A percentile compares a stretch with the other conserved stretches of the same genome.
Evolutionary conservation across 176 grass and related monocot species (phyloP).

Genomic region (Dendrocalamus sinicus): DNA sequence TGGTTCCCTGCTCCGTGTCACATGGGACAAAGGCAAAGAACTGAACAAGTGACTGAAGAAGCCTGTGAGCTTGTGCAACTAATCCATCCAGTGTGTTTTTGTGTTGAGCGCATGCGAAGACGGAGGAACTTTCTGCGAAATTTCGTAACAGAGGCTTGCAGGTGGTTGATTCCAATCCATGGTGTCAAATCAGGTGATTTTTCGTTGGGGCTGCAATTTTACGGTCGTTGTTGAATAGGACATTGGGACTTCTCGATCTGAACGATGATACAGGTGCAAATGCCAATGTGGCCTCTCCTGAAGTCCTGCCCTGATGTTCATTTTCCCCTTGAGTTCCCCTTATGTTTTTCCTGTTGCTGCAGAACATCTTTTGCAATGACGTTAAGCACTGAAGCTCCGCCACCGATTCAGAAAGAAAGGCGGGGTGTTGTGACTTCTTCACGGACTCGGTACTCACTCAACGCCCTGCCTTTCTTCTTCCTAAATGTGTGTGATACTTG

Average conservation of each 20-base stretch:
- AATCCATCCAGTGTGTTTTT: neutral
- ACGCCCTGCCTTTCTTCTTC: neutral
- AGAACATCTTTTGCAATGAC: neutral
- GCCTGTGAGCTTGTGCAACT: neutral
- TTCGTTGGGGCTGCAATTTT: neutral
- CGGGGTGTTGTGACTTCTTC: neutral
- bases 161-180: neutral
- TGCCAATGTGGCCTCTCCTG: neutral
- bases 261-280: neutral
- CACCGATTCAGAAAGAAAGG: neutral
- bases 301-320: neutral
- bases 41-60: neutral
- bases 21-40: conserved; percentile 17
- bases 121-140: neutral
- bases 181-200: neutral
- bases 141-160: neutral
- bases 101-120: neutral
- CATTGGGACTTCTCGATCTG: too few species aligned
- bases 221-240: neutral
- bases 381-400: neutral
- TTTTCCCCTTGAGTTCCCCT: neutral
- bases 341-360: too few species aligned
- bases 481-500: neutral
- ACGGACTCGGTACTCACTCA: neutral
- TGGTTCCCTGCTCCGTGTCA: neutral